These are phyloP conservation scores for Alternaria brassicicola DNA, from an alignment of 2,329 filamentous ascomycete genomes.

Conservation along the genomic window DNA sequence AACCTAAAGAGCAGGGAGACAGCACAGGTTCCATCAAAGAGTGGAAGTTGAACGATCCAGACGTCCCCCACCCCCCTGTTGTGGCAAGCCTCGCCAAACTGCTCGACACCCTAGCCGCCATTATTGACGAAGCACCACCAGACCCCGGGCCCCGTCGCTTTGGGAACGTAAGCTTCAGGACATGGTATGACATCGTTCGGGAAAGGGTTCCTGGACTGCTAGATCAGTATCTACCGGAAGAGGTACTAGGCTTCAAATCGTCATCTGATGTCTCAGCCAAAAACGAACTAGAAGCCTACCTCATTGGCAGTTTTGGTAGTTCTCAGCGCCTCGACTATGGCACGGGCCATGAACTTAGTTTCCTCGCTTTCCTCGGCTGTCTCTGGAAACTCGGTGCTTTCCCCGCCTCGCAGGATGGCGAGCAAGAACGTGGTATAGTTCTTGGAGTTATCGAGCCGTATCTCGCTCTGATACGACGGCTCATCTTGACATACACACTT, in stretches of 20 bases:
- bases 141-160: constrained; percentile 86
- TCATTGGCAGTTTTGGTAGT: constrained; percentile 87
- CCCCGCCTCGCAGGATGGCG: constrained; percentile 60
- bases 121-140: constrained; percentile 81
- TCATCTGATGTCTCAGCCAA: constrained; percentile 54
- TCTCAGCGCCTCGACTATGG: constrained; percentile 91
- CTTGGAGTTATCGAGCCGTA: constrained; percentile 86
- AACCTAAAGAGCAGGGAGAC: constrained; percentile 37
- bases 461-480: constrained; percentile 75
- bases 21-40: constrained; percentile 54
- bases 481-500: constrained; percentile 90
- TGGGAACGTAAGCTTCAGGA: constrained; percentile 88
- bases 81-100: constrained; percentile 71
- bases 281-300: constrained; percentile 76
- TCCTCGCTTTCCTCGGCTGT: constrained; percentile 85
- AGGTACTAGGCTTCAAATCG: constrained; percentile 51
- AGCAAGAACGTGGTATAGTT: constrained; percentile 77
- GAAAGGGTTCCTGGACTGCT: constrained; percentile 64
- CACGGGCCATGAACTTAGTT: constrained; percentile 94
- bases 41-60: constrained; percentile 56
- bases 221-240: constrained; percentile 59
- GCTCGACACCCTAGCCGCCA: constrained; percentile 65
- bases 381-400: constrained; percentile 92
- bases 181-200: constrained; percentile 76
- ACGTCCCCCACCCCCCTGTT: constrained; percentile 59